Evolutionary conservation across 2,329 filamentous ascomycete species (phyloP).

Genomic region (Calonectria multiphialidica): DNA sequence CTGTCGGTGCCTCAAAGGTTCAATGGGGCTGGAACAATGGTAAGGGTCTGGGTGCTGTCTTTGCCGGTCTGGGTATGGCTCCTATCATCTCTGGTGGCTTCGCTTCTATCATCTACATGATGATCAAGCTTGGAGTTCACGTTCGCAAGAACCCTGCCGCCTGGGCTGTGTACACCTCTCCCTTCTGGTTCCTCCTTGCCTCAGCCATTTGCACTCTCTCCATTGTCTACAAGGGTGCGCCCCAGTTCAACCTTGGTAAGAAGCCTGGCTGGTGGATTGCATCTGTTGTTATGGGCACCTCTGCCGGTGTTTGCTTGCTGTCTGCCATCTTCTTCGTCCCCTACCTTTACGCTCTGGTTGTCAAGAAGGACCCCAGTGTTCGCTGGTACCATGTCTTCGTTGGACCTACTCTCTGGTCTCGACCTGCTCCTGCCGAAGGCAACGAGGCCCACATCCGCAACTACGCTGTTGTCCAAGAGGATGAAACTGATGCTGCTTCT

Average conservation of each 20-base stretch:
- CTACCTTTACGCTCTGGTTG: conserved; percentile 73
- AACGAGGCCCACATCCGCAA: neutral
- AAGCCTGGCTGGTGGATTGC: conserved; percentile 66
- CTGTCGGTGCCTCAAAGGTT: conserved; percentile 70
- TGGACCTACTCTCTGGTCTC: conserved; percentile 74
- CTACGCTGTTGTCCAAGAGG: neutral
- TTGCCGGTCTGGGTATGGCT: conserved; percentile 77
- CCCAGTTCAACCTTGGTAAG: conserved; percentile 47
- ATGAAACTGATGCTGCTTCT: neutral
- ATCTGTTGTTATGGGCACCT: neutral
- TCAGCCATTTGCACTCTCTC: conserved; percentile 81
- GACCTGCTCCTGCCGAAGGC: conserved; percentile 58
- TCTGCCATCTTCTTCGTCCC: conserved; percentile 82
- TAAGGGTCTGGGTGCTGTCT: conserved; percentile 77
- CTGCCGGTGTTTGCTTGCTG: neutral
- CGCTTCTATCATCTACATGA: conserved; percentile 74
- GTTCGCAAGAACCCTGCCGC: conserved; percentile 77
- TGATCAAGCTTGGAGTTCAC: conserved; percentile 75
- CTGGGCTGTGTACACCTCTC: conserved; percentile 80
- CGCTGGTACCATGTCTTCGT: conserved; percentile 72
- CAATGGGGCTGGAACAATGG: conserved; percentile 78
- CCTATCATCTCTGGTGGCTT: conserved; percentile 76
- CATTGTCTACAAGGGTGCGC: conserved; percentile 85
- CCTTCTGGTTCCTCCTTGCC: conserved; percentile 83
- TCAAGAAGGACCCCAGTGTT: conserved; percentile 75